A percentile compares a stretch with the other conserved stretches of the same genome.
Conservation (phyloP, 768 basidiomycete species). For the Artomyces pyxidatus region DNA sequence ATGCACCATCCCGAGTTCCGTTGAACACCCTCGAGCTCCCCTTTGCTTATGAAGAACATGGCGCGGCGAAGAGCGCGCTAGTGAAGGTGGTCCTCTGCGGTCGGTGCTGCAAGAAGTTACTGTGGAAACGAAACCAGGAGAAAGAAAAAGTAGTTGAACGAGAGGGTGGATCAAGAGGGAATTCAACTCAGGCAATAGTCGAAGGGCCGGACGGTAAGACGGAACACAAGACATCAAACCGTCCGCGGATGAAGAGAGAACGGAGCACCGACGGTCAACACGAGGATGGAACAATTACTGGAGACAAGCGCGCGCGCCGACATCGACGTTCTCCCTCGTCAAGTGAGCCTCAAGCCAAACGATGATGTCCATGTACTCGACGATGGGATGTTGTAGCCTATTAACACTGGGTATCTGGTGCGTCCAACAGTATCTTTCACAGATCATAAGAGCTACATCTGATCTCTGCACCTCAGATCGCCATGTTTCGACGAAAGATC, state of each 20-base stretch:
- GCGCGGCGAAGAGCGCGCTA: conserved; percentile 65
- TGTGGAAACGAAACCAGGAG: conserved; percentile 75
- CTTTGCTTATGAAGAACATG: conserved; percentile 80
- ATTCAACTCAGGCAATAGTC: background rate
- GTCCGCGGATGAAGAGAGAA: background rate
- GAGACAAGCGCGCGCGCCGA: conserved; percentile 2
- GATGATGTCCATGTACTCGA: no score
- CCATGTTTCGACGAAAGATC: no score
- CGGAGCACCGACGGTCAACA: no score
- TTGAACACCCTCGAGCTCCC: conserved; percentile 83
- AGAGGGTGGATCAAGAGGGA: background rate
- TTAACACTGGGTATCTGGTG: no score
- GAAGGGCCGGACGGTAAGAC: conserved; percentile 1
- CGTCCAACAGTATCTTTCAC: no score
- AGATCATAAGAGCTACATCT: no score
- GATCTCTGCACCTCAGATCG: no score
- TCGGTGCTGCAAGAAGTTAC: conserved; percentile 73
- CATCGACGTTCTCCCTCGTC: conserved; percentile 15
- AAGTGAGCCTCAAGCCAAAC: no score
- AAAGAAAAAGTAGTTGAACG: conserved; percentile 25
- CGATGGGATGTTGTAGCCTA: no score
- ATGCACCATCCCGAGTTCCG: conserved; percentile 15
- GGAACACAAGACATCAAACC: background rate
- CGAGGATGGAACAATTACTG: no score
- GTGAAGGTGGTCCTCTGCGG: conserved; percentile 88